Base-by-base conservation (phyloP, 495 filamentous ascomycete species). In the Aspergillus coremiiformis region DNA sequence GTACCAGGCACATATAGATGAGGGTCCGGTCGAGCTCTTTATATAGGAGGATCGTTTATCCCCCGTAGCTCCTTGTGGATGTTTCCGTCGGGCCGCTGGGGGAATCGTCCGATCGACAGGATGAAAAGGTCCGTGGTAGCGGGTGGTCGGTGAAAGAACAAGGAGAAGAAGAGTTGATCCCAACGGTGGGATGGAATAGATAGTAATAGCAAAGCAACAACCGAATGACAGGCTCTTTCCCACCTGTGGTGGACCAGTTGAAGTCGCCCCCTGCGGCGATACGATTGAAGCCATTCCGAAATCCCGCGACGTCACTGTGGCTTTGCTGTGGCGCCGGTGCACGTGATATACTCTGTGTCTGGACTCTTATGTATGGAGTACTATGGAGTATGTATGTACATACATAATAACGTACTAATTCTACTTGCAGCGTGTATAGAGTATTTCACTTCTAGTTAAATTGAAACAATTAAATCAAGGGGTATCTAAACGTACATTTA, bases 401-500 rank as follows among this genome's bases (percentile, higher is more conserved):
- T n/a, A n/a, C n/a, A n/a, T n/a, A n/a, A n/a, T n/a, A n/a, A n/a
- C n/a, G n/a, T n/a, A n/a, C n/a, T n/a, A n/a, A n/a, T n/a, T n/a
- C n/a, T n/a, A n/a, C n/a, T n/a, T n/a, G 15, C n/a, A 21, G 10
- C 41, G 21, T 47, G 23, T n/a, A n/a, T n/a, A n/a, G n/a, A n/a
- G n/a, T n/a, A 27, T 27, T 27, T 27, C 4, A 27, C 8, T 22
- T 15, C 29, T 50, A 53, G 24, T 30, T 22, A 45, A 42, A 44
- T 49, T n/a, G n/a, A n/a, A 51, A 15, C 14, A 51, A 23, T 47
- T 43, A 27, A 54, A 41, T 56, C 53, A 60, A 54, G 43, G 60
- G 60, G 60, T 63, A 63, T 63, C 60, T 63, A 63, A 54, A 57
- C 57, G 52, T 63, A 63, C 60, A 62, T 51, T 29, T 30, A 33